A percentile compares a stretch with the other conserved stretches of the same genome.
Conservation (phyloP, 345 rosid species). For the Geranium rotundifolium region DNA sequence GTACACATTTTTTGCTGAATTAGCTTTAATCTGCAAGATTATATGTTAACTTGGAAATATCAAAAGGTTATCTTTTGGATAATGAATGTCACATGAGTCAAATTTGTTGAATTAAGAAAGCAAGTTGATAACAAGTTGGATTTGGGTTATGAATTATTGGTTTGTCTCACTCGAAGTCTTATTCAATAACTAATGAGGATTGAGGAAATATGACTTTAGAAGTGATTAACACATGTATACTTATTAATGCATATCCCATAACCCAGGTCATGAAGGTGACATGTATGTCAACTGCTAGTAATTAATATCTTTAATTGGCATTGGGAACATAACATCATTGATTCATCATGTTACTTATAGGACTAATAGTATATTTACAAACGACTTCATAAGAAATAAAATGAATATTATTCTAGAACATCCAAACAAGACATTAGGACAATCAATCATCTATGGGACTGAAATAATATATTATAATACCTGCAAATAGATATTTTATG, state of each 20-base stretch:
- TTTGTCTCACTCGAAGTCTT: background rate
- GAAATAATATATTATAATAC: no score
- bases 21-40: background rate
- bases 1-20: conserved; percentile 14
- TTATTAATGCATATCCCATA: background rate
- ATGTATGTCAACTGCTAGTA: no score
- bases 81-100: background rate
- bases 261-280: no score
- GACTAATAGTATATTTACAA: no score
- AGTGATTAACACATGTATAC: background rate
- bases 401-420: no score
- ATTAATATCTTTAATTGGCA: no score
- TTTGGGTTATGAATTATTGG: background rate
- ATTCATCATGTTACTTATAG: no score
- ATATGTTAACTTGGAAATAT: background rate
- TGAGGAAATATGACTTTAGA: background rate
- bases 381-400: no score
- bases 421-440: no score
- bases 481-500: no score
- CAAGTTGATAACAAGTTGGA: background rate
- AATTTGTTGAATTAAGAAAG: background rate
- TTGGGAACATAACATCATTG: no score
- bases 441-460: no score
- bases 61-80: background rate
- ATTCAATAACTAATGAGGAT: background rate